Evolutionary conservation across 495 filamentous ascomycete genomes (phyloP).

Genomic region (Xylaria castorea): DNA sequence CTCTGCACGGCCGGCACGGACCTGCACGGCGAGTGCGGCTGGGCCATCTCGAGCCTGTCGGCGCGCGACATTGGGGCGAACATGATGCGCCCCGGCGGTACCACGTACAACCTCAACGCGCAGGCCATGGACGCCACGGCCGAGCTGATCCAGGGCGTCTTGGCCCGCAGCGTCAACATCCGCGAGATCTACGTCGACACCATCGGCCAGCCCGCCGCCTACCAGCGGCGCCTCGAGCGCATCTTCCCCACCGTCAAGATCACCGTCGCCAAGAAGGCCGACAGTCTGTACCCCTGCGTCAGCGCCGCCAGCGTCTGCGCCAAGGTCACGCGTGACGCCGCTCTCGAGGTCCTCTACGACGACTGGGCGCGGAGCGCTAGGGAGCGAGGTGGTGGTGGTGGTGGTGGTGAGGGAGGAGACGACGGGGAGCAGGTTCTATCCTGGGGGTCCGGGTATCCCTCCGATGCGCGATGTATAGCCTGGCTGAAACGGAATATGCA

Average conservation of each 20-base stretch:
- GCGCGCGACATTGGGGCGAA: constrained; percentile 81
- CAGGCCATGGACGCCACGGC: constrained; percentile 96
- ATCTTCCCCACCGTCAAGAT: constrained; percentile 82
- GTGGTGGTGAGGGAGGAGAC: constrained; percentile 12
- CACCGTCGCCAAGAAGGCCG: constrained; percentile 95
- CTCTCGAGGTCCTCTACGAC: constrained; percentile 77
- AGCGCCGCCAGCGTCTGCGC: constrained; percentile 92
- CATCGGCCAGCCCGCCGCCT: constrained; percentile 78
- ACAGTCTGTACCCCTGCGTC: constrained; percentile 90
- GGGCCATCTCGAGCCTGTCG: constrained; percentile 80
- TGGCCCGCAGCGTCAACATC: constrained; percentile 77
- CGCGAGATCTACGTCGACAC: constrained; percentile 95
- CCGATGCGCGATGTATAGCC: constrained; percentile 76
- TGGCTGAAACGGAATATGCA: constrained; percentile 92
- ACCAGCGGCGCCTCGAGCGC: constrained; percentile 83
- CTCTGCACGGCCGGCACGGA: constrained; percentile 72
- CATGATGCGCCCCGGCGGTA: constrained; percentile 71
- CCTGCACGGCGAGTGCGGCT: constrained; percentile 75
- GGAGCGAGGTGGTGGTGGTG: background rate
- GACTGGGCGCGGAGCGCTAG: constrained; percentile 39
- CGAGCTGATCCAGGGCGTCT: constrained; percentile 77
- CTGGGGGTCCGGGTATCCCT: constrained; percentile 95
- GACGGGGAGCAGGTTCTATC: constrained; percentile 45
- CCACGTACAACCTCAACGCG: constrained; percentile 91
- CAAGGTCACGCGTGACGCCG: constrained; percentile 92